Evolutionary conservation across 2,329 filamentous ascomycete species (phyloP).

Genomic region (Amphichorda felina): DNA sequence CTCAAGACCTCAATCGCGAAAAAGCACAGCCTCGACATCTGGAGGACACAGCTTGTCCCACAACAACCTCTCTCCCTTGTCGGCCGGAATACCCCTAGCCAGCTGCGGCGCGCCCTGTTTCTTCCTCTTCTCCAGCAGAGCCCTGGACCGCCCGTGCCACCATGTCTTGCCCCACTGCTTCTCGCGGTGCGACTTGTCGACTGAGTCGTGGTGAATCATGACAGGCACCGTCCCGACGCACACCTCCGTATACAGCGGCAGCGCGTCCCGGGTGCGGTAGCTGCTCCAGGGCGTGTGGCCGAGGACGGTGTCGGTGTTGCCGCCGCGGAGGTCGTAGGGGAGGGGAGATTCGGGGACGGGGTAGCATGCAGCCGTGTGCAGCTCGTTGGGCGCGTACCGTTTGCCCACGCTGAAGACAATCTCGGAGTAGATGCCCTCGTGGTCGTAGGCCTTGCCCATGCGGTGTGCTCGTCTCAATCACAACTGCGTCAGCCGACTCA

Average conservation of each 20-base stretch:
- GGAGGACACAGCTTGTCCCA: conserved; percentile 14
- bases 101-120: conserved; percentile 6
- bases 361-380: conserved; percentile 13
- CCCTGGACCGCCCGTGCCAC: conserved; percentile 10
- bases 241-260: conserved; percentile 15
- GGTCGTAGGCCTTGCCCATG: conserved; percentile 11
- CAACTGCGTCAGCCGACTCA: not conserved
- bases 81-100: conserved; percentile 7
- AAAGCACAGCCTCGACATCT: conserved; percentile 11
- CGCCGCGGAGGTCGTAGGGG: conserved; percentile 9
- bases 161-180: conserved; percentile 11
- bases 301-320: conserved; percentile 10
- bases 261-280: conserved; percentile 11
- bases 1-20: too few relatives aligned
- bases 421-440: conserved; percentile 9
- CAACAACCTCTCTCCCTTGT: conserved; percentile 7
- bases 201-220: conserved; percentile 16
- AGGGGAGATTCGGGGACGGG: conserved; percentile 13
- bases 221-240: conserved; percentile 13
- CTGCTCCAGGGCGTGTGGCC: conserved; percentile 7
- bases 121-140: conserved; percentile 7
- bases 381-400: conserved; percentile 13
- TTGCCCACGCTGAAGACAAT: conserved; percentile 15
- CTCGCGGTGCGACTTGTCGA: conserved; percentile 10
- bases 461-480: too few relatives aligned